Evolutionary conservation across 805 yeast species (phyloP), one percentile per base, ranked within the genome.

Genomic region (Wickerhamomyces tratensis): DNA sequence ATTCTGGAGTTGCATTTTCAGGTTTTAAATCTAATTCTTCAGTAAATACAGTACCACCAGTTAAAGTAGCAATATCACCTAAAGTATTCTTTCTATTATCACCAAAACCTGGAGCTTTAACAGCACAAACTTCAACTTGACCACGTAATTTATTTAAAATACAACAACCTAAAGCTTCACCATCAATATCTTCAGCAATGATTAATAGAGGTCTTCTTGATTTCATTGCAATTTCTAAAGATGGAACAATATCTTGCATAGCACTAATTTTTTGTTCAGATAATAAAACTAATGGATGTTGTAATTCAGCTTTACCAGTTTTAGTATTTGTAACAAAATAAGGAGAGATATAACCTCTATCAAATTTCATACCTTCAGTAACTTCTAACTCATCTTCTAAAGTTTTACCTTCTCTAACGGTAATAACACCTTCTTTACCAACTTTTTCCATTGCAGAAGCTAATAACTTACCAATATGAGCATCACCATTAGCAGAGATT

Each of bases 61-160:
- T 82, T 49, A 89, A 75, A 57, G 87, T 82, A 58, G 96, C 96
- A 65, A 93, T 80, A 66, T 93, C 98, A 53, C 96, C 96, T 49
- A 93, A 72, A 51, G 86, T 88, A 75, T 88, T 88, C 77, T 86
- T 86, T 72, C 97, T 84, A 81, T 93, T 89, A 73, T 93, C 98
- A 66, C 98, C 98, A 59, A 91, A 93, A 41, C 98, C 98, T 57
- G 98, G 98, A 33, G 98, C 96, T 76, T 89, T 91, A 52, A 93
- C 96, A 54, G 93, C 94, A 63, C 93, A 85, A 47, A 93, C 97
- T 68, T 87, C 94, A 47, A 93, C 97, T 73, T 91, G 98, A 53
- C 97, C 97, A 72, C 97, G 85, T 61, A 93, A 77, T 72, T 93
- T 93, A 79, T 93, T 93, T 65, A 93, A 76, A 57, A 93, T 83